Percentiles rank a stretch among this genome's conserved stretches.
These are phyloP conservation scores for Chrysanthemum seticuspe DNA, from an alignment of 129 eudicot genomes.

Conservation along the genomic window DNA sequence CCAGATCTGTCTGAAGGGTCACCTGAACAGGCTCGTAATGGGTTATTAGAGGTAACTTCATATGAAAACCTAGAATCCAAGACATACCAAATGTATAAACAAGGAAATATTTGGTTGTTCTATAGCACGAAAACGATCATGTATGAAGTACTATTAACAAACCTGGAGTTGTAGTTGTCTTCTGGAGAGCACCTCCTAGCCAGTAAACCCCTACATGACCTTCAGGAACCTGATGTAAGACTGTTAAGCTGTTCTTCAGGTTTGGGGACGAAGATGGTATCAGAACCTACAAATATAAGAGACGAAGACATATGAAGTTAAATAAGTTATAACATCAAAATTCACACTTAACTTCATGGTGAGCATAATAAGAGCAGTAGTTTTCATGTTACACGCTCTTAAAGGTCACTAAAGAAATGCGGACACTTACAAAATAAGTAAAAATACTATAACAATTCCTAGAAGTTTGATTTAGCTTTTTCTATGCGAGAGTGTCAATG, in stretches of 20 bases:
- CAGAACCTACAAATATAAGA: slow-evolving; percentile 46
- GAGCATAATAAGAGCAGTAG: neutral
- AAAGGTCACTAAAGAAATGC: neutral
- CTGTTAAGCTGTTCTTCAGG: slow-evolving; percentile 52
- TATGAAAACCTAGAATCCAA: slow-evolving; percentile 65
- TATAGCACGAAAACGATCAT: slow-evolving; percentile 10
- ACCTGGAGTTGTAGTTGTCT: slow-evolving; percentile 79
- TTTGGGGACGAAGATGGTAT: slow-evolving; percentile 52
- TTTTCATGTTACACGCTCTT: neutral
- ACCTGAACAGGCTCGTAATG: slow-evolving; percentile 92
- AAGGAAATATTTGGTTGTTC: slow-evolving; percentile 3
- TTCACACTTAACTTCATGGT: neutral
- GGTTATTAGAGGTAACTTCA: slow-evolving; percentile 82
- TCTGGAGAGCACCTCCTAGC: slow-evolving; percentile 94
- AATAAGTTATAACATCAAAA: no score
- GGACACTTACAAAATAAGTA: neutral
- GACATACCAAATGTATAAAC: neutral
- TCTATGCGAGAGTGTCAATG: neutral
- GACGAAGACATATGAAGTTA: neutral
- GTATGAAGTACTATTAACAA: slow-evolving; percentile 10
- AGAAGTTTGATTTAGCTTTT: neutral
- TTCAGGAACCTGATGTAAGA: slow-evolving; percentile 94
- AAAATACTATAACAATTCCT: neutral
- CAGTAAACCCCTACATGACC: slow-evolving; percentile 99
- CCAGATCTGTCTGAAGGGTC: slow-evolving; percentile 95